A percentile compares a stretch with the other conserved stretches of the same genome.
phyloP scores from a whole-genome alignment of 2,329 filamentous ascomycete genomes.

The Aspergillus persii region DNA sequence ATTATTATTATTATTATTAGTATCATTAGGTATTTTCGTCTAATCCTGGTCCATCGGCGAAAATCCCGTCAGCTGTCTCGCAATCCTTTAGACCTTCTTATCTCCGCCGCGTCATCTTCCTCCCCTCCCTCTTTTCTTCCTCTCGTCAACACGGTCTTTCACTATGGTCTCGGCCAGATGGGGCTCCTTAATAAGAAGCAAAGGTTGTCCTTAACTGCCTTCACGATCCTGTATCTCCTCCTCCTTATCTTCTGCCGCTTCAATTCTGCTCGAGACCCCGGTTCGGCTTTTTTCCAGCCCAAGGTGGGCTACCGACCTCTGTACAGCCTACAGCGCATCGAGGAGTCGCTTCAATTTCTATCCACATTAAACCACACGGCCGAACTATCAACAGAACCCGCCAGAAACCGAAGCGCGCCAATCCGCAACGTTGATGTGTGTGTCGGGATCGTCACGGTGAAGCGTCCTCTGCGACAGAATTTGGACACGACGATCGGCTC shows the following conservation, averaged over 20 bases:
- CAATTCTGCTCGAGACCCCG: constrained; percentile 22
- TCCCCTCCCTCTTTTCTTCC: neutral
- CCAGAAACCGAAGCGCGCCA: constrained; percentile 6
- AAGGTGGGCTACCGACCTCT: constrained; percentile 22
- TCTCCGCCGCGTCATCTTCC: neutral
- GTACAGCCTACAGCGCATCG: constrained; percentile 20
- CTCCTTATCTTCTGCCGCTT: constrained; percentile 19
- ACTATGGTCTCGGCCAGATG: constrained; percentile 12
- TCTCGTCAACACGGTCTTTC: neutral
- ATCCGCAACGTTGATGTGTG: constrained; percentile 29
- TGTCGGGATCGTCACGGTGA: constrained; percentile 46
- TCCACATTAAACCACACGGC: constrained; percentile 16
- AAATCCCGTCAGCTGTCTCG: no score
- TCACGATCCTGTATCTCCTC: constrained; percentile 18
- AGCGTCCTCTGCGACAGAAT: constrained; percentile 40
- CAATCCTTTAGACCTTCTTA: neutral
- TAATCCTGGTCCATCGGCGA: no score
- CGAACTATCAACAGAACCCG: neutral
- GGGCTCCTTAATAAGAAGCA: constrained; percentile 18
- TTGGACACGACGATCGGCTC: constrained; percentile 44
- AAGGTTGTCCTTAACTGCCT: constrained; percentile 18
- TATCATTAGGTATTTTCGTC: no score
- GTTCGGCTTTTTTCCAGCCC: constrained; percentile 23
- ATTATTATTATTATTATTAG: no score
- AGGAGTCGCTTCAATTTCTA: constrained; percentile 19